A percentile compares a stretch with the other conserved stretches of the same genome.
phyloP scores from a whole-genome alignment of 2,329 filamentous ascomycete species.

The Emmonsia crescens region DNA sequence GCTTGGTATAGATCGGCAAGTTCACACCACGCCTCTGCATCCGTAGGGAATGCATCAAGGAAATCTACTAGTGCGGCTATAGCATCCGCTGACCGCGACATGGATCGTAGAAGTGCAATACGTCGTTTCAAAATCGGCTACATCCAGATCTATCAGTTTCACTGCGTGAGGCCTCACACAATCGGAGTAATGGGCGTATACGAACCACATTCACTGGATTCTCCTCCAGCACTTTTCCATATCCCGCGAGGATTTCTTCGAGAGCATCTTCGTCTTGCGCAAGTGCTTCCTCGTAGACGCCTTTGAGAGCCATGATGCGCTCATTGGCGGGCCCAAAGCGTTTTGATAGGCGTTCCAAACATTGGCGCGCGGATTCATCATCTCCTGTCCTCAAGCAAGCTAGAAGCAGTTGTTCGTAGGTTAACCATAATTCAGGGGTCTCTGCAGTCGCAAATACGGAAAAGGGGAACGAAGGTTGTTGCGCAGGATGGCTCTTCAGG shows the following conservation, averaged over 20 bases:
- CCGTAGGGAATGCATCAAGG: slow-evolving; percentile 74
- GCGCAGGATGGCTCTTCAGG: slow-evolving; percentile 40
- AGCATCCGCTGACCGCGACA: slow-evolving; percentile 61
- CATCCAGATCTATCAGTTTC: not conserved
- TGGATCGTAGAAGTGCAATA: slow-evolving; percentile 64
- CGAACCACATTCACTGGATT: slow-evolving; percentile 68
- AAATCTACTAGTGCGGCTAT: slow-evolving; percentile 62
- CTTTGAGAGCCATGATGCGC: slow-evolving; percentile 70
- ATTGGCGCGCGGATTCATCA: slow-evolving; percentile 62
- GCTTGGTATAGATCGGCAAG: slow-evolving; percentile 74
- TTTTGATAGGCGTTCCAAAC: slow-evolving; percentile 61
- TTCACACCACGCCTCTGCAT: slow-evolving; percentile 89
- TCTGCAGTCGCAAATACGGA: slow-evolving; percentile 48
- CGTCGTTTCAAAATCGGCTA: slow-evolving; percentile 78
- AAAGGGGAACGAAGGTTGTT: slow-evolving; percentile 39
- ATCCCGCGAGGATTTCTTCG: slow-evolving; percentile 60
- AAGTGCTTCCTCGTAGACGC: slow-evolving; percentile 73
- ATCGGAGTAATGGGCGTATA: not conserved
- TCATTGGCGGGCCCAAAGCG: slow-evolving; percentile 82
- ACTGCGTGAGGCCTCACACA: not conserved
- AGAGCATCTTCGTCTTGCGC: slow-evolving; percentile 57
- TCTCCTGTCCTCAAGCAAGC: slow-evolving; percentile 78
- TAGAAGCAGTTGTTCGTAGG: slow-evolving; percentile 77
- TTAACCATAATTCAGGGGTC: slow-evolving; percentile 69
- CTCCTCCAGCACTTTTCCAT: slow-evolving; percentile 61